Evolutionary conservation across 805 yeast species (phyloP), one percentile per base, ranked within the genome.

Genomic region (Schizosaccharomyces japonicus): DNA sequence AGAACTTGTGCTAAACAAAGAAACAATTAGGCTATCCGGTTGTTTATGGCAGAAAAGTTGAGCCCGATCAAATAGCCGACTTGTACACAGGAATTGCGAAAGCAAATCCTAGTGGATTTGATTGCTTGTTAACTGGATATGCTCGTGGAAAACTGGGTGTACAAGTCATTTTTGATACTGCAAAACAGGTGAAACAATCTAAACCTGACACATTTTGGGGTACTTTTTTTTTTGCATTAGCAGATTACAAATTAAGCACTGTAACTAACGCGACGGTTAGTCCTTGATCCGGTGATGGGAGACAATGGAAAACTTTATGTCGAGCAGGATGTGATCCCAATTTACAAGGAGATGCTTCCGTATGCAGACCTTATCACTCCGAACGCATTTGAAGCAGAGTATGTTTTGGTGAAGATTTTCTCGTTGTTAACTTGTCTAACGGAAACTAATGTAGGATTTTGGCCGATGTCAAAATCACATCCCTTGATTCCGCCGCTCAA

Each of bases 261-360:
- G 17, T 23, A 8, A 5, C 3, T 7, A 10, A 15, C 5, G 10
- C 2, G 17, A 4, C 23, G 71, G 15, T 75, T 87, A 76, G 67
- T 85, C 3, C 58, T 87, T 46, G 96, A 87, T 59, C 96, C 96
- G 1, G 90, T 87, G 1, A 63, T 87, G 58, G 96, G 96, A 10
- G 96, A 87, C 57, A 78, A 82, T 54, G 95, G 94, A 1, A 69
- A 66, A 49, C 60, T 84, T 2, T 87, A 87, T 58, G 94, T 87
- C 28, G 49, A 58, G 15, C 65, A 66, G 32, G 66, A 64, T 31
- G 75, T 72, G 1, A 69, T 80, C 4, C 78, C 92, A 0, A 70
- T 69, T 3, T 76, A 78, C 54, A 64, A 66, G 54, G 52, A 61
- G 3, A 63, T 75, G 11, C 56, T 77, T 27, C 52, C 58, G 17